Evolutionary conservation across 148 eudicot species (phyloP), one percentile per base, ranked within the genome.

Genomic region (Silene conica): DNA sequence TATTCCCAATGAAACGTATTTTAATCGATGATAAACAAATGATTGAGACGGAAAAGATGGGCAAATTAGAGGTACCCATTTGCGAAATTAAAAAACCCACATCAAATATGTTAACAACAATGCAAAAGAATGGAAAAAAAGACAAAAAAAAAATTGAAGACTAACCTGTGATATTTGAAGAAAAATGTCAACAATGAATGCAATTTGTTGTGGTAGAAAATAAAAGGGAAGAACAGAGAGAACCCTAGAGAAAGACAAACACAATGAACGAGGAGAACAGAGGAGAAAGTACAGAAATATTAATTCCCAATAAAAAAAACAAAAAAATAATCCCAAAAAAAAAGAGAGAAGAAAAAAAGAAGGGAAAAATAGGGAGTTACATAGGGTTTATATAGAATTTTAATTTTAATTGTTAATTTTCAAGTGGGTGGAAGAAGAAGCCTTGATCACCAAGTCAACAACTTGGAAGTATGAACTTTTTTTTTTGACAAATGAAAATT

Each of bases 371-470:
- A 0, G 45, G 19, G 19, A 58, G 23, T 59, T 12, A 64, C 63
- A 63, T 52, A 26, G 78, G 75, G 76, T 67, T 74, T 85, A 60
- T 82, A 65, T 65, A 73, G 77, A 41, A 21, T 45, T 76, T 43
- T 25, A 21, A 22, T 48, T 63, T 68, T 68, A 38, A 48, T n/a
- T 20, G 41, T 31, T 31, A 31, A 31, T 31, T 67, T 50, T 67
- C 8, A 6, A 38, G 43, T 5, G 43, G 15, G 57, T 3, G 22
- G 31, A 41, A 57, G 34, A 18, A 22, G 20, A 22, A 79, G 84
- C 21, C 81, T 73, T 82, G 84, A 79, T 72, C 77, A 62, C 70
- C 82, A 78, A 82, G 84, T 71, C 84, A 78, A 74, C 18, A 58
- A 60, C 28, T 74, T 63, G 71, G 43, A 13, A 8, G 54, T 43